Evolutionary conservation across 192 early-diverging fungal genomes (phyloP).

Genomic region (Coemansia sp.): DNA sequence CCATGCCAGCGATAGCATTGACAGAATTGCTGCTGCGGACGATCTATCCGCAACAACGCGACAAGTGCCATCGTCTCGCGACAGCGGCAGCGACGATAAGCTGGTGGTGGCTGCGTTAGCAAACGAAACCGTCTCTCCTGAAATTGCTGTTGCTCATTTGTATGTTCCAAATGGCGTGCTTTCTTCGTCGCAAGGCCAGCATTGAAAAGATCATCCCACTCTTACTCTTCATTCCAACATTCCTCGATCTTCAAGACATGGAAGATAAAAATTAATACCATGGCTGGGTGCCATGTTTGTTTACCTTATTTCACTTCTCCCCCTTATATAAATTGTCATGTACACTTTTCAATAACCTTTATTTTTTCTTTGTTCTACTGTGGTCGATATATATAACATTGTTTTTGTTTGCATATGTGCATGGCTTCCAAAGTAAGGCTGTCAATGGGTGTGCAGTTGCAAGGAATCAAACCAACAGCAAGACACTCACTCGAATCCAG

Average conservation of each 20-base stretch:
- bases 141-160: conserved; percentile 14
- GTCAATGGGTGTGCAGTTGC: too few species aligned
- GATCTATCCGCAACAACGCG: conserved; percentile 9
- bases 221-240: background rate
- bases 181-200: conserved; percentile 33
- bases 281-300: background rate
- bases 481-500: too few species aligned
- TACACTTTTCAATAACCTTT: too few species aligned
- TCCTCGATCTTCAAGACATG: background rate
- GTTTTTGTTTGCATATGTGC: too few species aligned
- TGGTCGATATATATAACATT: too few species aligned
- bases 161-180: conserved; percentile 26
- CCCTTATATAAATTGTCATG: too few species aligned
- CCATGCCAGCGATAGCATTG: conserved; percentile 19
- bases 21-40: background rate
- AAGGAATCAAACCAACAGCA: too few species aligned
- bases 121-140: background rate
- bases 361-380: too few species aligned
- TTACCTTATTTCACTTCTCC: too few species aligned
- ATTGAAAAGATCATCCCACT: background rate
- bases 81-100: background rate
- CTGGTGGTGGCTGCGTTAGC: background rate
- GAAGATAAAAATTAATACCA: background rate
- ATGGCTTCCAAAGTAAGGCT: too few species aligned
- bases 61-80: background rate